Percentiles rank a stretch among this genome's conserved stretches.
These are phyloP conservation scores for Flaveria floridana DNA, from an alignment of 140 eudicot species.

Conservation along the genomic window DNA sequence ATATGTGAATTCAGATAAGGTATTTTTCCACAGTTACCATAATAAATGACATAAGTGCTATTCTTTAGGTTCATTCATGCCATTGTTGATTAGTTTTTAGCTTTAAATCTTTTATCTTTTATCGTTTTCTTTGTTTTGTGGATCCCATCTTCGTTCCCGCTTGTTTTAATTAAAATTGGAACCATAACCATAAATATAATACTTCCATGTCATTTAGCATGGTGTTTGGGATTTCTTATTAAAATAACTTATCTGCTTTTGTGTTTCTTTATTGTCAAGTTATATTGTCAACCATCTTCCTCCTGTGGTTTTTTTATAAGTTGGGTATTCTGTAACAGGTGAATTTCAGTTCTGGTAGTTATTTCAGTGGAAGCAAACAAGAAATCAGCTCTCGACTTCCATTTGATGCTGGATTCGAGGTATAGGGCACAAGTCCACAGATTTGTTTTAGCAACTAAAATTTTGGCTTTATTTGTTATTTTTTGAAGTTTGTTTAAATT, in stretches of 20 bases:
- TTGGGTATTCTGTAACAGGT: slow-evolving; percentile 55
- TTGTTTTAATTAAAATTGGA: not conserved
- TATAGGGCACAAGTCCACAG: slow-evolving; percentile 23
- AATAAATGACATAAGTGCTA: not conserved
- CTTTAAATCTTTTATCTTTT: not conserved
- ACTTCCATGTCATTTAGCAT: not conserved
- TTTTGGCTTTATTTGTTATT: not conserved
- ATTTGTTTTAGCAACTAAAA: not conserved
- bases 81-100: not conserved
- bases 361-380: slow-evolving; percentile 63
- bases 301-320: not conserved
- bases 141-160: not conserved
- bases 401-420: slow-evolving; percentile 96
- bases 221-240: not conserved
- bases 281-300: not conserved
- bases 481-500: not conserved
- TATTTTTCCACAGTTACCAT: not conserved
- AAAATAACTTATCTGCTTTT: not conserved
- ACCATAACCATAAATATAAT: not conserved
- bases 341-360: slow-evolving; percentile 92
- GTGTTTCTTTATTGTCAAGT: not conserved
- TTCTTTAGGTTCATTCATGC: not conserved
- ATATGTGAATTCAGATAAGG: not conserved
- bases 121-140: not conserved
- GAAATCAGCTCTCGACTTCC: slow-evolving; percentile 73